phyloP scores from a whole-genome alignment of 1,139 yeast species.

The Yamadazyma mexicana region DNA sequence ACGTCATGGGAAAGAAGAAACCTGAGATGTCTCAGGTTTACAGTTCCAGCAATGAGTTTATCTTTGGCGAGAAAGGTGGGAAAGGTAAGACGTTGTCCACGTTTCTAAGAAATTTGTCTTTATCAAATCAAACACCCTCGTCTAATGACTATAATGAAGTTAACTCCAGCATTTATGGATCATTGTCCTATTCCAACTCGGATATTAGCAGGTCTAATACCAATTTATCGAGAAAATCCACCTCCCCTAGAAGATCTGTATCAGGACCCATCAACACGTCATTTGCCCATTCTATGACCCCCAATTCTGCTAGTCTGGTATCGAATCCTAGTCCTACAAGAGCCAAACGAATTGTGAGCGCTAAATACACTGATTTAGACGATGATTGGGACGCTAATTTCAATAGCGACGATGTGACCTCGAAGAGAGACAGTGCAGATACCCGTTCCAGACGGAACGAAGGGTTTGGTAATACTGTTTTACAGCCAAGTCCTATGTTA shows the following conservation, averaged over 20 bases:
- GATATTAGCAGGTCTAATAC: conserved; percentile 20
- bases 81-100: conserved; percentile 62
- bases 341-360: conserved; percentile 13
- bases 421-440: conserved; percentile 4
- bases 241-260: conserved; percentile 22
- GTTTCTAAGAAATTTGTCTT: conserved; percentile 53
- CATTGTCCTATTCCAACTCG: conserved; percentile 25
- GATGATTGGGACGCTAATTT: conserved; percentile 93
- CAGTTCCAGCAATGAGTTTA: conserved; percentile 53
- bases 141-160: conserved; percentile 25
- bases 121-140: conserved; percentile 19
- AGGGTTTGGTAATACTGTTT: conserved; percentile 15
- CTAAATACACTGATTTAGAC: conserved; percentile 62
- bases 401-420: conserved; percentile 42
- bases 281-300: conserved; percentile 13
- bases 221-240: conserved; percentile 6
- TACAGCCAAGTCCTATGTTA: conserved; percentile 34
- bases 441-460: conserved; percentile 6
- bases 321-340: conserved; percentile 10
- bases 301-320: conserved; percentile 10
- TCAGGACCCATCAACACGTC: conserved; percentile 12
- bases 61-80: conserved; percentile 70
- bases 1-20: conserved; percentile 45
- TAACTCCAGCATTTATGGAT: conserved; percentile 44
- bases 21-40: conserved; percentile 65